These are phyloP conservation scores for Geotrichum fermentans DNA, from an alignment of 1,139 yeast species.

Conservation along the genomic window DNA sequence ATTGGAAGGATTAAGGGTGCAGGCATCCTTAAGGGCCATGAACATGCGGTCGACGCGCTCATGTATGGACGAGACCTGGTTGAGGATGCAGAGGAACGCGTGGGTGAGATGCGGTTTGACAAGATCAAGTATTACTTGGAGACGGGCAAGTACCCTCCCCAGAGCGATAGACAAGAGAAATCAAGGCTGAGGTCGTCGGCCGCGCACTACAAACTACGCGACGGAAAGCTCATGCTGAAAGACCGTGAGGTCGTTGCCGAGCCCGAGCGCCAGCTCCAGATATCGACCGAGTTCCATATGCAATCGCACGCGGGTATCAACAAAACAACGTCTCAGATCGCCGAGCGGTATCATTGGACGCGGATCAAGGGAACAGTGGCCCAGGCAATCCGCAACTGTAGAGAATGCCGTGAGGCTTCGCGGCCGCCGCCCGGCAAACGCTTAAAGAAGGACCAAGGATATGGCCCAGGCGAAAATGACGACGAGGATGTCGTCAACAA, in stretches of 20 bases:
- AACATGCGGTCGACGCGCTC: slow-evolving; percentile 74
- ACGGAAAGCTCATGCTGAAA: slow-evolving; percentile 70
- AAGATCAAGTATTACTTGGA: slow-evolving; percentile 72
- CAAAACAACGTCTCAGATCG: slow-evolving; percentile 70
- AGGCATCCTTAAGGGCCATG: slow-evolving; percentile 80
- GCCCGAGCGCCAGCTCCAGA: slow-evolving; percentile 64
- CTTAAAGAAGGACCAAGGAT: slow-evolving; percentile 22
- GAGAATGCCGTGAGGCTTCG: slow-evolving; percentile 56
- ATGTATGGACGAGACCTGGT: slow-evolving; percentile 60
- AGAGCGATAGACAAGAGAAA: slow-evolving; percentile 76
- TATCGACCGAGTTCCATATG: slow-evolving; percentile 67
- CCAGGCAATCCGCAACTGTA: slow-evolving; percentile 70
- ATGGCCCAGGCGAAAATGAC: slow-evolving; percentile 14
- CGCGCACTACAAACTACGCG: slow-evolving; percentile 63
- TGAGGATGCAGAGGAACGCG: slow-evolving; percentile 46
- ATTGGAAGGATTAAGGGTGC: slow-evolving; percentile 79
- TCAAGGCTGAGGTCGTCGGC: slow-evolving; percentile 79
- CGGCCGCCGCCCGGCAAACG: slow-evolving; percentile 28
- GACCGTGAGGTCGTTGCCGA: slow-evolving; percentile 80
- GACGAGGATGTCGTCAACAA: slow-evolving; percentile 8
- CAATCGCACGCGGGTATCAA: slow-evolving; percentile 85
- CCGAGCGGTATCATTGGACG: slow-evolving; percentile 86
- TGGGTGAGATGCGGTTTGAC: slow-evolving; percentile 65
- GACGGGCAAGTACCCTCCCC: slow-evolving; percentile 81
- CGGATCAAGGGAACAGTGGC: slow-evolving; percentile 85